Base-by-base conservation (phyloP, 2,329 filamentous ascomycete genomes). In the Colletotrichum trifolii region DNA sequence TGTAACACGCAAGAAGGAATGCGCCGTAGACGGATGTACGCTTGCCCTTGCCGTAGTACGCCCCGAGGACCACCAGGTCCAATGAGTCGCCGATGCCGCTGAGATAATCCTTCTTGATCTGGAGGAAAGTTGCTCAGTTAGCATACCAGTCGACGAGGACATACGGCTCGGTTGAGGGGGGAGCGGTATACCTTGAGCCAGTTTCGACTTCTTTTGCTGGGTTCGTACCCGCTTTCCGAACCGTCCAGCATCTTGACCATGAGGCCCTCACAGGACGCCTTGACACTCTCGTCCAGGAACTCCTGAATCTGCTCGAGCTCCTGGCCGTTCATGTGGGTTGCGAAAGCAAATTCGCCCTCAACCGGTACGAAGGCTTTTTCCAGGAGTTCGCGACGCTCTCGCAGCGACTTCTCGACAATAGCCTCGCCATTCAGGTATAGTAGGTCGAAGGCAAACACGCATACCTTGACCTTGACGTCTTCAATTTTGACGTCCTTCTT, bases 161-260 rank as follows among this genome's bases (percentile, higher is more conserved):
- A 38, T 10, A 8, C 25, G 8, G 25, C 7, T 43, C 2, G 17
- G 17, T 6, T 11, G 15, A 6, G 25, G 11, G n/a, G 10, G 45
- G 10, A 57, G 63, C 46, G 54, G 34, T 75, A 73, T 83, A 92
- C 91, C 85, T 99, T 99, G 69, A 99, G 91, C 96, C 96, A 99
- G 75, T 99, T 99, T 65, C 96, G 92, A 78, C 93, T 97, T 69
- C 96, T 91, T 76, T 97, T 97, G 73, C 93, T 97, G 17, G 96
- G 96, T 79, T 98, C 95, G 75, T 99, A 99, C 71, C 92, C 93
- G 71, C 93, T 97, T 78, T 97, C 95, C 7, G 87, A 83, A 1
- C 95, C 96, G 75, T 98, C 95, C 64, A 99, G 81, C 96, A 99
- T 99, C 83, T 99, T 99, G 12, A 99, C 96, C 96, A 99, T 99